These are phyloP conservation scores for Globisporangium acanthophoron DNA, from an alignment of 352 stramenopile species.

Conservation along the genomic window DNA sequence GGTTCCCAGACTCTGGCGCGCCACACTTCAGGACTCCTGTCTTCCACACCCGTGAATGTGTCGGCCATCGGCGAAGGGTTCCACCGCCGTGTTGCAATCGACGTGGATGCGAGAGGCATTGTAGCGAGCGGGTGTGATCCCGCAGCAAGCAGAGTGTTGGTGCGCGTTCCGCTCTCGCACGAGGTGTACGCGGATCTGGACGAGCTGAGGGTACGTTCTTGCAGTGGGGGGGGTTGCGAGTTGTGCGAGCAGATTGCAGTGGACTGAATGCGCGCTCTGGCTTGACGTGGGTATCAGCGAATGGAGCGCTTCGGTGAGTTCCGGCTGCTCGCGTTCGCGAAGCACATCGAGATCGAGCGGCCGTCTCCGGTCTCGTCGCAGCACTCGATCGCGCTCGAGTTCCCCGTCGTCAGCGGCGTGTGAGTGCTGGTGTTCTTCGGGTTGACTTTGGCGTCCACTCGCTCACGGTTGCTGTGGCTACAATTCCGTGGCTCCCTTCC, in stretches of 20 bases:
- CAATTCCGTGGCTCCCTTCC: background rate
- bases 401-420: conserved; percentile 31
- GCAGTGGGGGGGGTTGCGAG: background rate
- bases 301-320: conserved; percentile 51
- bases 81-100: conserved; percentile 32
- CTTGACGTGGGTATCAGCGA: conserved; percentile 18
- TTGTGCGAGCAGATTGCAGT: too few relatives aligned
- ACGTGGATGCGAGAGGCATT: conserved; percentile 18
- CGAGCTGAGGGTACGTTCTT: conserved; percentile 34
- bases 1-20: background rate
- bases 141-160: conserved; percentile 15
- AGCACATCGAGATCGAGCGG: conserved; percentile 65
- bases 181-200: conserved; percentile 50
- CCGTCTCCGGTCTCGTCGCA: conserved; percentile 45
- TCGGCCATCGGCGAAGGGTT: conserved; percentile 36
- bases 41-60: conserved; percentile 7
- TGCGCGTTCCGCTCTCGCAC: conserved; percentile 31
- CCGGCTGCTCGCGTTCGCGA: conserved; percentile 33
- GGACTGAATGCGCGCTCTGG: background rate
- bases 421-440: background rate
- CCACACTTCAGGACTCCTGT: background rate
- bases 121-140: conserved; percentile 6
- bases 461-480: background rate
- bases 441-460: too few relatives aligned
- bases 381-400: conserved; percentile 40